phyloP scores from a whole-genome alignment of 192 early-diverging fungal genomes.

The Linnemannia elongata region DNA sequence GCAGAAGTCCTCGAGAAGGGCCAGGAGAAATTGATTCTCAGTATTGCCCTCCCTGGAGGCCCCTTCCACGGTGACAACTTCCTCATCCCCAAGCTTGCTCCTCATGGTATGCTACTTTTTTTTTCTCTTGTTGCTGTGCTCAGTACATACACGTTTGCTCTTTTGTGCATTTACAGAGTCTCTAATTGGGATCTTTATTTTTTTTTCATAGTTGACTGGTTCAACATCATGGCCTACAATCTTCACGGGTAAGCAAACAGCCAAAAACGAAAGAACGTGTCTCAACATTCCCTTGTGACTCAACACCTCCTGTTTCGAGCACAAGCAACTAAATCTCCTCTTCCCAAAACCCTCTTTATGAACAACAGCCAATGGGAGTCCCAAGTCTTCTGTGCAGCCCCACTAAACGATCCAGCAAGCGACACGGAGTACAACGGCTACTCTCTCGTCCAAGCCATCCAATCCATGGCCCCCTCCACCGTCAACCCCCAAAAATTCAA shows the following conservation, averaged over 20 bases:
- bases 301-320: no score
- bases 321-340: neutral
- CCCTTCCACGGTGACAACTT: conserved; percentile 42
- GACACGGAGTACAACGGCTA: conserved; percentile 26
- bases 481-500: conserved; percentile 45
- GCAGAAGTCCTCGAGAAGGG: conserved; percentile 19
- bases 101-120: conserved; percentile 3
- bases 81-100: conserved; percentile 26
- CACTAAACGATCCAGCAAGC: conserved; percentile 24
- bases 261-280: neutral
- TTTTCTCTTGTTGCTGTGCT: neutral
- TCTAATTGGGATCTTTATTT: neutral
- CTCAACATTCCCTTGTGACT: neutral
- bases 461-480: conserved; percentile 36
- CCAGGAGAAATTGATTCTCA: conserved; percentile 28
- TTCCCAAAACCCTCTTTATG: neutral
- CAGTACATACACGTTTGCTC: neutral
- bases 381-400: conserved; percentile 38
- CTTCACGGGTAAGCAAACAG: conserved; percentile 27
- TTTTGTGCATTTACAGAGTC: neutral
- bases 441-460: conserved; percentile 28
- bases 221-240: conserved; percentile 46
- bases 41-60: conserved; percentile 39
- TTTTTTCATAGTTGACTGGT: conserved; percentile 23
- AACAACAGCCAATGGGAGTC: conserved; percentile 28